Percentiles rank a stretch among this genome's conserved stretches.
These are phyloP conservation scores for Lunularia cruciata DNA, from an alignment of 225 moss, liverwort and hornwort genomes.

Conservation along the genomic window DNA sequence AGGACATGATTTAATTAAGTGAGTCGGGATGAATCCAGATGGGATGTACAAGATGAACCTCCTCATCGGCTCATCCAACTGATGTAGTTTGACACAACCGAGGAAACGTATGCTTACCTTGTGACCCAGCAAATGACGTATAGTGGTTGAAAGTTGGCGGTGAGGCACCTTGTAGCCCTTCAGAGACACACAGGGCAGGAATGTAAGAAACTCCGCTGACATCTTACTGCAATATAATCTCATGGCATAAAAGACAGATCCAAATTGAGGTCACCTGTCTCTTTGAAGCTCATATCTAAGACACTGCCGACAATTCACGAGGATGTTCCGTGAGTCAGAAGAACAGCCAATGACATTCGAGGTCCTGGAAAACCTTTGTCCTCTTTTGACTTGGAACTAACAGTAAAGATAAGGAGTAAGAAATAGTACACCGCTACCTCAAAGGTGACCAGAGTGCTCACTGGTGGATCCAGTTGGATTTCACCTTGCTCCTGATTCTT, in stretches of 20 bases:
- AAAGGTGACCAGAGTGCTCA: conserved; percentile 30
- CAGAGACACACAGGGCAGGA: not conserved
- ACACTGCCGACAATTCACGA: not conserved
- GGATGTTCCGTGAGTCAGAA: not conserved
- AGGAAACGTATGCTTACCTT: conserved; percentile 22
- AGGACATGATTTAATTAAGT: too few species aligned
- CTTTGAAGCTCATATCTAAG: not conserved
- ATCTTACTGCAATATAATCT: too few species aligned
- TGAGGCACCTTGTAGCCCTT: conserved; percentile 40
- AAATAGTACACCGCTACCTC: conserved; percentile 23
- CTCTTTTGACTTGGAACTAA: not conserved
- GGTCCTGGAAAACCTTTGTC: not conserved
- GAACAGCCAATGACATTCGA: not conserved
- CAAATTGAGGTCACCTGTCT: not conserved
- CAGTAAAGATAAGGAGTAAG: not conserved
- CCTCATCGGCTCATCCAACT: not conserved
- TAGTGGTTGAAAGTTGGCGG: conserved; percentile 42
- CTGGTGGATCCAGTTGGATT: conserved; percentile 36
- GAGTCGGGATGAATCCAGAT: too few species aligned
- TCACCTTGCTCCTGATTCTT: conserved; percentile 22
- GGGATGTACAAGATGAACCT: not conserved
- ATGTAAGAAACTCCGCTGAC: too few species aligned
- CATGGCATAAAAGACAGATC: not conserved
- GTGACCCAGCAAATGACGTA: conserved; percentile 39
- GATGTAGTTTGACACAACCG: not conserved